Conservation (phyloP, 495 filamentous ascomycete genomes). For the Penicillium flavigenum region DNA sequence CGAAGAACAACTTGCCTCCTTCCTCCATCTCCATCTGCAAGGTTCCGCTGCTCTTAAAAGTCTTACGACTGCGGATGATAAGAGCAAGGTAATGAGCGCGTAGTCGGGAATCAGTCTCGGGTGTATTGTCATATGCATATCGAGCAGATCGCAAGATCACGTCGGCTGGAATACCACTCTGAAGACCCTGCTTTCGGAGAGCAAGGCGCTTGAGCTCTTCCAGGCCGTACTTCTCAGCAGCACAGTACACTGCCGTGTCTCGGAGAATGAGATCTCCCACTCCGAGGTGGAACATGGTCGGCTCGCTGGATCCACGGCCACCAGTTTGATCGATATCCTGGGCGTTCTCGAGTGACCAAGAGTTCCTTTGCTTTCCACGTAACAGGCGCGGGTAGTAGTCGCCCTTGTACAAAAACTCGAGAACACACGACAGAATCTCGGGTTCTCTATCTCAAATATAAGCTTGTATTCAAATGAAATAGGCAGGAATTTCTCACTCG, state of each 20-base stretch:
- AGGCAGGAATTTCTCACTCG: slow-evolving; percentile 39
- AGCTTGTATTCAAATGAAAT: background rate
- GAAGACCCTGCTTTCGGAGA: slow-evolving; percentile 89
- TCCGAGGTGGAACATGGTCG: slow-evolving; percentile 69
- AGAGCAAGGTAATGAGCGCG: slow-evolving; percentile 93
- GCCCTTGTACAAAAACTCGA: slow-evolving; percentile 71
- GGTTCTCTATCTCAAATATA: slow-evolving; percentile 47
- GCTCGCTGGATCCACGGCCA: slow-evolving; percentile 65
- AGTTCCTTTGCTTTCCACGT: slow-evolving; percentile 46
- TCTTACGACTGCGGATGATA: slow-evolving; percentile 89
- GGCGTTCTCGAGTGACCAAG: slow-evolving; percentile 70
- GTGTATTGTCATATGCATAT: slow-evolving; percentile 92
- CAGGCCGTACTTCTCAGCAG: slow-evolving; percentile 80
- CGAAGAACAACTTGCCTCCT: slow-evolving; percentile 90
- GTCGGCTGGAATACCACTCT: slow-evolving; percentile 77
- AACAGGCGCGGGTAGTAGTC: slow-evolving; percentile 63
- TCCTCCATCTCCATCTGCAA: slow-evolving; percentile 98
- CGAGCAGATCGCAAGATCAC: slow-evolving; percentile 86
- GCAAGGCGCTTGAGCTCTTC: slow-evolving; percentile 84
- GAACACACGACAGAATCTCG: slow-evolving; percentile 63
- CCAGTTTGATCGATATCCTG: slow-evolving; percentile 47
- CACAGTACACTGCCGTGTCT: slow-evolving; percentile 90
- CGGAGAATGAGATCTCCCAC: slow-evolving; percentile 71
- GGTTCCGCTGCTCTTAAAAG: slow-evolving; percentile 92
- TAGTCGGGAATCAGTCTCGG: slow-evolving; percentile 82